Base-by-base conservation (phyloP, 2,329 filamentous ascomycete genomes). In the Lachnellula cervina region DNA sequence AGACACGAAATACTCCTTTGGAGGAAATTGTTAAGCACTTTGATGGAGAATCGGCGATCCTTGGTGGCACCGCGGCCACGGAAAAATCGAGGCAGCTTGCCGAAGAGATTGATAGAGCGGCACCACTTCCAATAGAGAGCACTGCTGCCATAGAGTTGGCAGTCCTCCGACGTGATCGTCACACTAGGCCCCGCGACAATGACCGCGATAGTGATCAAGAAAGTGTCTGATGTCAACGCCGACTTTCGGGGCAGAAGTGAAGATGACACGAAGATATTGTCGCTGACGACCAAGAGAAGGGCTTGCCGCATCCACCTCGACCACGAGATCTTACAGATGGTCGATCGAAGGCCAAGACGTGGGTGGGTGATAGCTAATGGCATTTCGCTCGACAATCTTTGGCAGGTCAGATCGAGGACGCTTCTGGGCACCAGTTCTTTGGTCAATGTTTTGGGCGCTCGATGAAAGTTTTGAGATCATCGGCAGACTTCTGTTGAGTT, bases 11-110 rank as follows among this genome's bases (percentile, higher is more conserved):
- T 61, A 73, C 71, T 5, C 71, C 73, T 21, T 65, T 76, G 43
- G 73, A 75, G 59, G 73, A 75, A 56, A 75, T 75, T 51, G 72
- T 70, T 35, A 73, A 72, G 60, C 68, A 71, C 61, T 75, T 75
- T 57, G 73, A 75, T 62, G 71, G 72, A 16, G 71, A 76, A 9
- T 69, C 69, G 40, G 73, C 73, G 2, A 59, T 65, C 14, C 50
- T 57, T 28, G 55, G 55, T 38, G 55, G 55, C 37, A 42, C 47
- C 6, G 48, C 46, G 14, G 56, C 58, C 11, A 56, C 19, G 17
- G 53, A 58, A 35, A 60, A 60, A 21, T 56, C 53, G 11, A 45
- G 53, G 35, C 55, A 58, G 48, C 34, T 60, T 17, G 58, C 56
- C 16, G 49, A 55, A 49, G 55, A 58, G 25, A 56, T 56, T 14